These are phyloP conservation scores for Trifolium fragiferum DNA, from an alignment of 306 rosid genomes.

Conservation along the genomic window DNA sequence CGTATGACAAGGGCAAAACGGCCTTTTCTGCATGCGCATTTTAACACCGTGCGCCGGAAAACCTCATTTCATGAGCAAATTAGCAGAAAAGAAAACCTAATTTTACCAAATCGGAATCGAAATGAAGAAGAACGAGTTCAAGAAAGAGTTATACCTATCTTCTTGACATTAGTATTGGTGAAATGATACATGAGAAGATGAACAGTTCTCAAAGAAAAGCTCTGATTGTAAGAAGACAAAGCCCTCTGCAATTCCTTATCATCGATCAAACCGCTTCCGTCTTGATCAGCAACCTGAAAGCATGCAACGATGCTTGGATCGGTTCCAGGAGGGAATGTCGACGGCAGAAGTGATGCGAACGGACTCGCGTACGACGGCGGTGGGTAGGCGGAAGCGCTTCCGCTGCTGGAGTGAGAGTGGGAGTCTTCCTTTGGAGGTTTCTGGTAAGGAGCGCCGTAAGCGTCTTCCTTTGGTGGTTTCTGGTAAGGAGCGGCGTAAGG, in stretches of 20 bases:
- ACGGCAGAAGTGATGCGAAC: slow-evolving; percentile 77
- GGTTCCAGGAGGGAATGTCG: slow-evolving; percentile 88
- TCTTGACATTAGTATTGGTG: slow-evolving; percentile 75
- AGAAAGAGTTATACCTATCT: slow-evolving; percentile 61
- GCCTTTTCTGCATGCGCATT: slow-evolving; percentile 39
- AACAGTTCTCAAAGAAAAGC: slow-evolving; percentile 88
- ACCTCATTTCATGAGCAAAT: not conserved
- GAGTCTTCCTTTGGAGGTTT: slow-evolving; percentile 58
- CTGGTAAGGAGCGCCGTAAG: slow-evolving; percentile 44
- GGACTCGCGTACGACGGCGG: slow-evolving; percentile 53
- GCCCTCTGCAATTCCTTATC: slow-evolving; percentile 92
- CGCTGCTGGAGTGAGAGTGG: slow-evolving; percentile 42
- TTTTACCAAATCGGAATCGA: not conserved
- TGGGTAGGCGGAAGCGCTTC: slow-evolving; percentile 48
- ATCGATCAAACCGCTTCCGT: slow-evolving; percentile 91
- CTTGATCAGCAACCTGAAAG: slow-evolving; percentile 87
- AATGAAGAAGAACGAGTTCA: not conserved
- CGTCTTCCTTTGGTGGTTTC: slow-evolving; percentile 58
- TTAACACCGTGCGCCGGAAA: slow-evolving; percentile 30
- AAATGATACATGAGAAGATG: slow-evolving; percentile 91
- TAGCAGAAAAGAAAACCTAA: slow-evolving; percentile 30
- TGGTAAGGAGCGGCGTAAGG: slow-evolving; percentile 47
- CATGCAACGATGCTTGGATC: slow-evolving; percentile 85
- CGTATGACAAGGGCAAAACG: slow-evolving; percentile 25
- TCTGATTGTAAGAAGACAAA: slow-evolving; percentile 77